These are phyloP conservation scores for Anisodus acutangulus DNA, from an alignment of 257 asterid genomes.

Conservation along the genomic window DNA sequence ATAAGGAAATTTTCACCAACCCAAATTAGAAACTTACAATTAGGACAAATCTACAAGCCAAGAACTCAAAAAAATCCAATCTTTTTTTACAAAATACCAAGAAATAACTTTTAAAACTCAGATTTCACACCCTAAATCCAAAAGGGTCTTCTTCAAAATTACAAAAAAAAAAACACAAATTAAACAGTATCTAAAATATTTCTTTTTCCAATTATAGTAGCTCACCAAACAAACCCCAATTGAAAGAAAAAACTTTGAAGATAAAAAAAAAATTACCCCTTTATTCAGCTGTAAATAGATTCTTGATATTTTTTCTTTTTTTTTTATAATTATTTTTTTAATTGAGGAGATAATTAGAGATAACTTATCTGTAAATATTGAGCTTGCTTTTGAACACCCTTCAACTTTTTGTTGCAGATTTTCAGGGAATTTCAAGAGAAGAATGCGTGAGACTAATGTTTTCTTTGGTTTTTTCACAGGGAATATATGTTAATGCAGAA, in stretches of 20 bases:
- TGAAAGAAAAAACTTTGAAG: background rate
- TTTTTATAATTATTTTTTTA: no score
- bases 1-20: constrained; percentile 26
- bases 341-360: constrained; percentile 34
- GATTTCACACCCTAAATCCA: constrained; percentile 20
- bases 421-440: background rate
- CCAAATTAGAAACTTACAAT: background rate
- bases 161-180: constrained; percentile 5
- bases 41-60: constrained; percentile 1
- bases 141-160: constrained; percentile 35
- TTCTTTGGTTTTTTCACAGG: background rate
- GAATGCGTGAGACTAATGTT: background rate
- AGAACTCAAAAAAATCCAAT: background rate
- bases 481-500: constrained; percentile 38
- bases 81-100: background rate
- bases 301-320: background rate
- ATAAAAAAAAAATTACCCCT: constrained; percentile 28
- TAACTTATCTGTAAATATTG: constrained; percentile 49
- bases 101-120: background rate
- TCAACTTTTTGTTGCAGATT: constrained; percentile 41
- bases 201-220: constrained; percentile 32
- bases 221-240: constrained; percentile 13
- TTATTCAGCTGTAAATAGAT: constrained; percentile 45
- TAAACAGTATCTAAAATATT: background rate
- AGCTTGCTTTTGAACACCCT: constrained; percentile 54